Evolutionary conservation across 139 green algal species (phyloP), one percentile per base, ranked within the genome.

Genomic region (Chlamydomonas sp.): DNA sequence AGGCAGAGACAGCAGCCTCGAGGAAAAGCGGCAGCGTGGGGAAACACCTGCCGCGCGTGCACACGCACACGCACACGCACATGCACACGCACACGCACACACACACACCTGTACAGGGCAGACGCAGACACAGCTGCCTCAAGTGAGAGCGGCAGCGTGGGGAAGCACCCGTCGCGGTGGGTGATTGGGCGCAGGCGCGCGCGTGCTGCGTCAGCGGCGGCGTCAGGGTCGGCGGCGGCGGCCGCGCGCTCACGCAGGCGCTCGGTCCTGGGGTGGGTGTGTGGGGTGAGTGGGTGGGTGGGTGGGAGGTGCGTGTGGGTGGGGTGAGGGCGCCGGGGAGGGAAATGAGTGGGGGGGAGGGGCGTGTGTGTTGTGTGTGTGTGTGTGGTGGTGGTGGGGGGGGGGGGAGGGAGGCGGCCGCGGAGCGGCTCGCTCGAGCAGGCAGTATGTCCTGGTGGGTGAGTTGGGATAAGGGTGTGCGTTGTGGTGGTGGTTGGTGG

Each of bases 121-220:
- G 2, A 1, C 28, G 2, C 31, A 47, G 10, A n/a, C 20, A 38
- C 61, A 22, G 60, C 60, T 54, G 35, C 10, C 13, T 35, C 29
- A 33, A 92, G 35, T 6, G 86, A 67, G 2, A 79, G 82, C 8
- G 85, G 81, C 31, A 94, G 79, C 0, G 85, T 91, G 50, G 85
- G 78, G 37, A 65, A 58, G n/a, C 68, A 57, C 13, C 75, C 75
- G 5, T 81, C 70, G 1, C 83, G 76, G 71, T 94, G 84, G 0
- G 88, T 91, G 54, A 94, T 78, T 39, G 88, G 88, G 38, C 76
- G 73, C 68, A 94, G 76, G 33, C 85, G 78, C 48, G 28, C 26
- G 34, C 60, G 2, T 43, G 65, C 43, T 61, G 20, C 29, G 54
- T 65, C 36, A 29, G 67, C 76, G 16, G 65, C 65, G 29, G 67